These are phyloP conservation scores for Scheffersomyces titani DNA, from an alignment of 1,139 yeast genomes.

Conservation along the genomic window DNA sequence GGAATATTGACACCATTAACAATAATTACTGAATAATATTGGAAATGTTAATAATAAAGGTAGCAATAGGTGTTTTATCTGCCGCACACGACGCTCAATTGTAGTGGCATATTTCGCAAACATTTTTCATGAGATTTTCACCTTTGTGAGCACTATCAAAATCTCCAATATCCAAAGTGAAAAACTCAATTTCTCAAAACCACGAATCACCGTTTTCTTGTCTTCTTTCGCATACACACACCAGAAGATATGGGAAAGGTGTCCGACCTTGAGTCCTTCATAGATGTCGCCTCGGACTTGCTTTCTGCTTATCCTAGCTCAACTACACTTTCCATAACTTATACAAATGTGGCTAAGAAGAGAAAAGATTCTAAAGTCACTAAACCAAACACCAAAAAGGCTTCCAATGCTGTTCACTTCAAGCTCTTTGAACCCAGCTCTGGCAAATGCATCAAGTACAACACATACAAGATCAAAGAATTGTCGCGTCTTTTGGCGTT, in stretches of 20 bases:
- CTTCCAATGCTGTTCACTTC: constrained; percentile 51
- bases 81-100: not conserved
- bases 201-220: not conserved
- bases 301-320: constrained; percentile 40
- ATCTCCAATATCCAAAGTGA: not conserved
- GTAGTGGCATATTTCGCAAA: not conserved
- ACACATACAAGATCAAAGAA: constrained; percentile 71
- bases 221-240: not conserved
- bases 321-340: constrained; percentile 42
- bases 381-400: constrained; percentile 18
- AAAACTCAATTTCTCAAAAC: not conserved
- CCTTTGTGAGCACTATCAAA: not conserved
- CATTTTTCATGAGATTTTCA: not conserved
- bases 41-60: too few species aligned
- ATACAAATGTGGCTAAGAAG: constrained; percentile 31
- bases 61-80: not conserved
- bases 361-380: constrained; percentile 23
- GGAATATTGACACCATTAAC: not conserved
- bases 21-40: too few species aligned
- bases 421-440: constrained; percentile 72
- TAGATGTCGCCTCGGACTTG: constrained; percentile 33
- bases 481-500: constrained; percentile 76
- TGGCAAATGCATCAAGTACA: constrained; percentile 66
- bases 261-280: constrained; percentile 33
- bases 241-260: constrained; percentile 9